Evolutionary conservation across 202 grass and related monocot species (phyloP).

Genomic region (Miscanthus sacchariflorus): DNA sequence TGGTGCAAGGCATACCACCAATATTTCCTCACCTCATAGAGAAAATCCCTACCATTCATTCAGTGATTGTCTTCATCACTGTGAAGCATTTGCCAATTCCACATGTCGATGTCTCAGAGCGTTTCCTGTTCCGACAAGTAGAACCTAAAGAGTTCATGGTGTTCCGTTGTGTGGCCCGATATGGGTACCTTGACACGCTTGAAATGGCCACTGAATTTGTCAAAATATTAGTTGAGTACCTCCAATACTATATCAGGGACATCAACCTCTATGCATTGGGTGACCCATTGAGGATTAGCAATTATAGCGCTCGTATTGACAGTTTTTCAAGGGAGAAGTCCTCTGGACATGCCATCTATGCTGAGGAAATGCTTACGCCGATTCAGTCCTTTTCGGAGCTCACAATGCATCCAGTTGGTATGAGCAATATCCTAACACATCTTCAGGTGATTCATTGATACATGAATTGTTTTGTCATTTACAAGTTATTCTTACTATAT

Average conservation of each 20-base stretch:
- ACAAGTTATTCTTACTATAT: neutral
- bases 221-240: conserved; percentile 51
- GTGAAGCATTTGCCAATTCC: conserved; percentile 62
- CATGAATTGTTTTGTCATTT: neutral
- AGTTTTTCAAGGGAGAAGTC: conserved; percentile 37
- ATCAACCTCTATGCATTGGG: conserved; percentile 34
- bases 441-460: conserved; percentile 37
- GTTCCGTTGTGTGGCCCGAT: conserved; percentile 66
- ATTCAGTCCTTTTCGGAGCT: conserved; percentile 60
- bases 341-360: conserved; percentile 28
- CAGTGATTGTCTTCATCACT: conserved; percentile 61
- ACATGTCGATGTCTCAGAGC: conserved; percentile 49
- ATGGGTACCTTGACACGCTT: conserved; percentile 61
- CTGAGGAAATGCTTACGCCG: conserved; percentile 60
- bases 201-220: conserved; percentile 58
- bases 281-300: conserved; percentile 6
- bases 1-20: conserved; percentile 71
- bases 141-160: conserved; percentile 54
- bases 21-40: conserved; percentile 68
- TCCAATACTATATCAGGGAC: conserved; percentile 58
- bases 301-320: conserved; percentile 29
- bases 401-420: conserved; percentile 53
- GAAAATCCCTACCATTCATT: conserved; percentile 64
- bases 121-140: conserved; percentile 67
- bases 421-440: conserved; percentile 27